Evolutionary conservation across 129 eudicot genomes (phyloP).

Genomic region (Apium graveolens): DNA sequence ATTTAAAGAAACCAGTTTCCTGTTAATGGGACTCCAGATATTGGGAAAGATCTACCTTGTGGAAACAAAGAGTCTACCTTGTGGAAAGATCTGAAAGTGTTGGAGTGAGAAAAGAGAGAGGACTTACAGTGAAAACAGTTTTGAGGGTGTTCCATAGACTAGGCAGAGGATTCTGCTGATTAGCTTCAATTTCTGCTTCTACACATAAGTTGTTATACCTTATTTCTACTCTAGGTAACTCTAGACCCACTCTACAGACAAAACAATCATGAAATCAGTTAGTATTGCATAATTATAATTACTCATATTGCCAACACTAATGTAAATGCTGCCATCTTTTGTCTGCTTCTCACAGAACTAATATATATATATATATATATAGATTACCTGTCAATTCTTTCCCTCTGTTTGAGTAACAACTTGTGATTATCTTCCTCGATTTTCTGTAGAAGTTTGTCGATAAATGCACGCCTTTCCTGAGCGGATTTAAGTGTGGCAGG

Average conservation of each 20-base stretch:
- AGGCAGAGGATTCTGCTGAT: background rate
- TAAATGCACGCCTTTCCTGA: background rate
- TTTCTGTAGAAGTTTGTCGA: background rate
- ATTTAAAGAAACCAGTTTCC: background rate
- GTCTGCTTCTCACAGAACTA: background rate
- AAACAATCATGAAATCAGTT: background rate
- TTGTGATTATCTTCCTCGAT: constrained; percentile 3
- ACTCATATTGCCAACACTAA: no score
- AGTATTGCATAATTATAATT: background rate
- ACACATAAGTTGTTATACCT: constrained; percentile 5
- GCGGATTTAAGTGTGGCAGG: background rate
- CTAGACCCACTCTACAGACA: constrained; percentile 7
- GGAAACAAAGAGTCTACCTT: background rate
- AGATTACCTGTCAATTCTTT: constrained; percentile 7
- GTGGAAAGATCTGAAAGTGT: background rate
- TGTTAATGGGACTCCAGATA: background rate
- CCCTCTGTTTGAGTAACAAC: constrained; percentile 11
- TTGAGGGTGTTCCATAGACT: constrained; percentile 14
- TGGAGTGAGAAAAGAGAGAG: background rate
- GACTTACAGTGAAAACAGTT: background rate
- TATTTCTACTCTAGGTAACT: constrained; percentile 3
- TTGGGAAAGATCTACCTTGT: background rate
- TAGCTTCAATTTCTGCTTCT: constrained; percentile 7
- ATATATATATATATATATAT: no score
- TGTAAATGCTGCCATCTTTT: background rate